Evolutionary conservation across 2,329 filamentous ascomycete species (phyloP), one percentile per base, ranked within the genome.

Genomic region (Diaporthe nobilis): DNA sequence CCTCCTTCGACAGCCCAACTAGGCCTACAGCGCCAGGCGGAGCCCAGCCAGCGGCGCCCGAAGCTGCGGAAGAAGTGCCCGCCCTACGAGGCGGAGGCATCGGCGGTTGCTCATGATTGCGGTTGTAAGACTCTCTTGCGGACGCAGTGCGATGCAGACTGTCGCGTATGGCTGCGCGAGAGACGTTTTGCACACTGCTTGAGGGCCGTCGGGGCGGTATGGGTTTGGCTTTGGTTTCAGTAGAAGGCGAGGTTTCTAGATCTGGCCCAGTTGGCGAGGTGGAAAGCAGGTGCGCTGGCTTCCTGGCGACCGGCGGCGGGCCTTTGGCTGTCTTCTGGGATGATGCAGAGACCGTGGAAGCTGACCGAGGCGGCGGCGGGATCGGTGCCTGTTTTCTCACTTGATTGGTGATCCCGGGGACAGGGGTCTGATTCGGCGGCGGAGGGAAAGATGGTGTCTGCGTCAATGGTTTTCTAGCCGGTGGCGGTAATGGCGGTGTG

Each of bases 281-380:
- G 81, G 79, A 15, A 83, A 83, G 22, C 6, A 92, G 85, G 77
- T 91, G 89, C 3, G 89, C 86, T 1, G 92, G 92, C 79, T 94
- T 94, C 81, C 87, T 90, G 31, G 92, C 92, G 68, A 94, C 86
- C 7, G 90, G 91, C n/a, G 88, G 83, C 13, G 83, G 63, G 8
- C 73, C 80, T 77, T 88, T 89, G 20, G 81, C 79, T 37, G 81
- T 79, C 44, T 83, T 82, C 53, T 82, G 82, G 1, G 86, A 85
- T 4, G 83, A 80, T 25, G 81, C 79, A 2, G 85, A 84, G 13
- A 81, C 80, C n/a, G 83, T 83, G 4, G 85, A 84, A 13, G 81
- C 80, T 25, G 84, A 84, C 25, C 83, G 83, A 37, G 77, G 78
- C 25, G 78, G 80, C 74, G 47, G 75, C 8, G 75, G 81, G 49